phyloP scores from a whole-genome alignment of 140 eudicot species.

The Senecio squalidus region DNA sequence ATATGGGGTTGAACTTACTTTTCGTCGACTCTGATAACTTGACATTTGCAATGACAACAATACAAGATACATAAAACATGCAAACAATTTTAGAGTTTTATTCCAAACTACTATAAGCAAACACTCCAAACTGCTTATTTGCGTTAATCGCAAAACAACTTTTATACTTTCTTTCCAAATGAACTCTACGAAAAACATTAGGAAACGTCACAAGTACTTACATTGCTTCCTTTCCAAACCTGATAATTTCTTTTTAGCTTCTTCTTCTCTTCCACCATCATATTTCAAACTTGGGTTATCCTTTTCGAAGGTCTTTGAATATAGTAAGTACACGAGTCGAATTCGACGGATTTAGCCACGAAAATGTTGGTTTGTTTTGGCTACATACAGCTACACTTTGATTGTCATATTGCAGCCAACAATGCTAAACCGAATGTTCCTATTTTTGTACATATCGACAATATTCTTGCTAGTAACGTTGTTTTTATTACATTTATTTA shows the following conservation, averaged over 20 bases:
- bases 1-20: neutral
- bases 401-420: slow-evolving; percentile 20
- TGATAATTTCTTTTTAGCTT: slow-evolving; percentile 57
- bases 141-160: neutral
- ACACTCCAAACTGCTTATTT: no score
- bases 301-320: neutral
- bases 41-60: neutral
- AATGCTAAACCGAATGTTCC: slow-evolving; percentile 35
- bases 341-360: slow-evolving; percentile 45
- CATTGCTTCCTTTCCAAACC: slow-evolving; percentile 96
- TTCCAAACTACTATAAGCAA: no score
- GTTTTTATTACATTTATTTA: neutral
- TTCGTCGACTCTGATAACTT: neutral
- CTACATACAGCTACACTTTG: slow-evolving; percentile 11
- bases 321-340: no score
- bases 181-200: neutral
- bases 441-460: slow-evolving; percentile 11
- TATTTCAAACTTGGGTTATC: no score
- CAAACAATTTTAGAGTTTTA: neutral
- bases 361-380: neutral
- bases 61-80: neutral
- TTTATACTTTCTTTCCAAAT: neutral
- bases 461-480: slow-evolving; percentile 19
- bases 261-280: slow-evolving; percentile 48
- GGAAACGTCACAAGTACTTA: slow-evolving; percentile 35